These are phyloP conservation scores for Gilbertella persicaria DNA, from an alignment of 371 early-diverging fungal species.

Conservation along the genomic window DNA sequence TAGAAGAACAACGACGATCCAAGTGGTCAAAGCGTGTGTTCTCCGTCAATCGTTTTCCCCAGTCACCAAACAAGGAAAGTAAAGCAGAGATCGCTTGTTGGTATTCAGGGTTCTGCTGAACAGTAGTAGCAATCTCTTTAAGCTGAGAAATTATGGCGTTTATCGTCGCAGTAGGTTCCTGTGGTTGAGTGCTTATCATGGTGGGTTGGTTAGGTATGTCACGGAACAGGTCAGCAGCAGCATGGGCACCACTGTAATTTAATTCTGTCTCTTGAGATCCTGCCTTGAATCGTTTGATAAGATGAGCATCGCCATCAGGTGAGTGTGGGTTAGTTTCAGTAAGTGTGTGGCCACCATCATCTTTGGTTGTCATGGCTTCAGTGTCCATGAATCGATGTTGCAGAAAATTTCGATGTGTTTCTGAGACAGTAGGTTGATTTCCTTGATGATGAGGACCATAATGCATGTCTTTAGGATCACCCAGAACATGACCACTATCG, in stretches of 20 bases:
- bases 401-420: neutral
- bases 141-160: neutral
- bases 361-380: neutral
- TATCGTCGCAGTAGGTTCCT: neutral
- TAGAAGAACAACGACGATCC: conserved; percentile 11
- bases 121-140: conserved; percentile 7
- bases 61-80: conserved; percentile 25
- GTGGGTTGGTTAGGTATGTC: neutral
- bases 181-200: neutral
- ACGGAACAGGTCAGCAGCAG: neutral
- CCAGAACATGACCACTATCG: neutral
- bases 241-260: neutral
- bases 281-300: neutral
- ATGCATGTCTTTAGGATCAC: neutral
- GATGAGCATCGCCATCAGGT: neutral
- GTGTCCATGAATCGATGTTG: neutral
- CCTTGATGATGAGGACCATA: neutral
- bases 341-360: neutral
- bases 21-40: neutral
- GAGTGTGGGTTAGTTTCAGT: neutral
- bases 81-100: conserved; percentile 41
- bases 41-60: conserved; percentile 28
- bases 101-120: conserved; percentile 45
- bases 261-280: neutral
- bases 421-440: neutral